Percentiles rank a stretch among this genome's conserved stretches.
Evolutionary conservation across 164 flowering plant species (phyloP).

Genomic region (Tetrastigma voinierianum): DNA sequence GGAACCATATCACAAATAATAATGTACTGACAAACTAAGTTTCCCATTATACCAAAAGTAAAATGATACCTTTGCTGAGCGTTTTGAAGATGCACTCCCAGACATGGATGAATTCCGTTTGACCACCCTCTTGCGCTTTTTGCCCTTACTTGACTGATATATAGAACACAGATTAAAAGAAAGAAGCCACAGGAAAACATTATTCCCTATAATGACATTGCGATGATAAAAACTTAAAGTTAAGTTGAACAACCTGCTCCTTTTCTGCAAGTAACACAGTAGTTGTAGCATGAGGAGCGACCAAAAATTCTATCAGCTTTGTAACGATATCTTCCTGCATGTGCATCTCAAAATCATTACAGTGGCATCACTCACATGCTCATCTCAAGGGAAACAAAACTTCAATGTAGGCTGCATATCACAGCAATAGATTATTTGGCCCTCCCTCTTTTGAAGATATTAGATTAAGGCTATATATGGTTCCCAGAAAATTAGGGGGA

Average conservation of each 20-base stretch:
- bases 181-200: not conserved
- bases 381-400: not conserved
- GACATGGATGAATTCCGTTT: conserved; percentile 43
- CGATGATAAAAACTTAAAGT: not conserved
- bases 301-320: conserved; percentile 79
- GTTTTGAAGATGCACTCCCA: conserved; percentile 44
- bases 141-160: conserved; percentile 52
- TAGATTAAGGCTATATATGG: not conserved
- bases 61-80: conserved; percentile 56
- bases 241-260: conserved; percentile 52
- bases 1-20: too few relatives aligned
- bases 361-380: not conserved
- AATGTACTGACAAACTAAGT: too few relatives aligned
- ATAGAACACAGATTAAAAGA: not conserved
- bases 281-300: conserved; percentile 71
- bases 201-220: not conserved
- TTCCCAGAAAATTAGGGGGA: too few relatives aligned
- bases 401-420: not conserved
- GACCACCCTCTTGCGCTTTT: conserved; percentile 65
- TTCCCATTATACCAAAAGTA: conserved; percentile 2
- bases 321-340: conserved; percentile 82
- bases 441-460: not conserved
- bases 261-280: conserved; percentile 69
- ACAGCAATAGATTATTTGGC: not conserved
- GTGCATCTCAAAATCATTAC: conserved; percentile 9